Evolutionary conservation across 2,329 filamentous ascomycete species (phyloP), one percentile per base, ranked within the genome.

Genomic region (Lasiodiplodia gonubiensis): DNA sequence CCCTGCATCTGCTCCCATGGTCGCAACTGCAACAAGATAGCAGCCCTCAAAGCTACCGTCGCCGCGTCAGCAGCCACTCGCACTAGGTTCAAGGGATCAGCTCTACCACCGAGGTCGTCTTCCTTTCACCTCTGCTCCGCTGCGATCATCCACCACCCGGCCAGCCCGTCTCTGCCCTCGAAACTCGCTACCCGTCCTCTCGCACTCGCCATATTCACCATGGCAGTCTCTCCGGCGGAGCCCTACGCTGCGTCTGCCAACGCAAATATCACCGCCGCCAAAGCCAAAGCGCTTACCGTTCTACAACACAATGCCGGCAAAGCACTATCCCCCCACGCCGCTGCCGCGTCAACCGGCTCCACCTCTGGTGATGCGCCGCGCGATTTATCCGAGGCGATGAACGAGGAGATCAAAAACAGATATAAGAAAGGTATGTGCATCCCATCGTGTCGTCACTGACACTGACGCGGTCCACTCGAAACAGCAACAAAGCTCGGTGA

Each of bases 401-500:
- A 85, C 70, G 77, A 80, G 10, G 74, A 80, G 42, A 79, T 83
- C 75, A 97, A 96, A 83, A 67, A 61, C 12, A 67, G 92, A 91
- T 90, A 70, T 35, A 49, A 55, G 35, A 65, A 63, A 63, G 25
- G 66, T 59, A 35, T 23, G 46, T 39, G 11, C 54, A 39, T 37
- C 30, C 37, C 18, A 6, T 18, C 33, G 54, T 27, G 23, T 18
- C 23, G 57, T n/a, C 6, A 14, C n/a, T 1, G 42, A 49, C 60
- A 55, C 66, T 69, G 55, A 64, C 66, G 18, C 25, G n/a, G 30
- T 46, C 53, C 53, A 23, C 33, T 39, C 39, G 27, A 10, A 63
- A 33, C 71, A 93, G 92, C 92, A 75, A 93, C 92, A 78, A 95
- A 95, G 77, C 88, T 99, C 69, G 95, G 95, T 78, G 93, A 97